phyloP scores from a whole-genome alignment of 352 stramenopile species.

The Phytophthora crassamura region DNA sequence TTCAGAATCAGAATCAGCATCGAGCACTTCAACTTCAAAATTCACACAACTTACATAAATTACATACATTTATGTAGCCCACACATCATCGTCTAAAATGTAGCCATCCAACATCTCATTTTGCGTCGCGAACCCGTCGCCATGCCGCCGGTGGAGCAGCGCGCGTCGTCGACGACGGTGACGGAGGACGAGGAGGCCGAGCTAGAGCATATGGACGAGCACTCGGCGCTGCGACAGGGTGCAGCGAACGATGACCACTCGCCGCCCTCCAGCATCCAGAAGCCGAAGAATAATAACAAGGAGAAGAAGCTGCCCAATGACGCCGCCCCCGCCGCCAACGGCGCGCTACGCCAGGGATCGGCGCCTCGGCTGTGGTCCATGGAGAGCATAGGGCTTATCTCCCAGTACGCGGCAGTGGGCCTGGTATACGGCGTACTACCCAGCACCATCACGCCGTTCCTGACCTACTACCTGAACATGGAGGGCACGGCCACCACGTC shows the following conservation, averaged over 20 bases:
- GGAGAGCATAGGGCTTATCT: conserved; percentile 47
- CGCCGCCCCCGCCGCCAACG: background rate
- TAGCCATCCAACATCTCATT: background rate
- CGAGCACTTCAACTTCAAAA: background rate
- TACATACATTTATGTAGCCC: background rate
- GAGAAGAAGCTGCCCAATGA: conserved; percentile 12
- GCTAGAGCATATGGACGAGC: conserved; percentile 38
- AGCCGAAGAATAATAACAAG: conserved; percentile 15
- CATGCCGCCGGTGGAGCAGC: conserved; percentile 25
- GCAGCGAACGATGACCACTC: conserved; percentile 31
- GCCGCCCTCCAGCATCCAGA: conserved; percentile 21
- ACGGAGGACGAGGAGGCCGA: conserved; percentile 37
- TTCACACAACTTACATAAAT: no score
- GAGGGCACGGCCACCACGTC: conserved; percentile 50
- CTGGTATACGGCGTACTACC: conserved; percentile 50
- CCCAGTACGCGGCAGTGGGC: conserved; percentile 57
- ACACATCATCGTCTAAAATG: no score
- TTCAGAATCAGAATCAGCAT: background rate
- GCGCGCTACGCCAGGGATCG: conserved; percentile 44
- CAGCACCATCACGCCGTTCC: conserved; percentile 57
- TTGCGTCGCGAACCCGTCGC: background rate
- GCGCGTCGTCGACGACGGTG: conserved; percentile 17
- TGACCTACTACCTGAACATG: conserved; percentile 62
- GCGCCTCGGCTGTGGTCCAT: conserved; percentile 39
- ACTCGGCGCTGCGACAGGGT: conserved; percentile 32